Evolutionary conservation across 1,284 basidiomycete genomes (phyloP), one percentile per base, ranked within the genome.

Genomic region (Naganishia albida): DNA sequence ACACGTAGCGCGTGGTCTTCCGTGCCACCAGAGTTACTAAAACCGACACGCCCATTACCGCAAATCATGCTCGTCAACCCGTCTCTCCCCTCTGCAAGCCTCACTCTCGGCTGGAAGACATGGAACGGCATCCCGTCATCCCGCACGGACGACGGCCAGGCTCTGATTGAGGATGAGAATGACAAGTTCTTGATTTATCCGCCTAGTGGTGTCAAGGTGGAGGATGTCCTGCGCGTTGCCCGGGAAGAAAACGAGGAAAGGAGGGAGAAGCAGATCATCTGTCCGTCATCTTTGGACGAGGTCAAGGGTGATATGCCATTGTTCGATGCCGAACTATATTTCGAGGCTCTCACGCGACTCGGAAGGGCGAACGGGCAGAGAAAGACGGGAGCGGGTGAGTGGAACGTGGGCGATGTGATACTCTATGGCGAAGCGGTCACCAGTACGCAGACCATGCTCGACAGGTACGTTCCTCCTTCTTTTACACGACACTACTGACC

Each of bases 361-460:
- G 73, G 79, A 13, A 63, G 62, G 10, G 64, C 30, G 68, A 69
- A 15, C 69, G 74, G 28, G 34, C 54, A 44, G 66, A 74, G n/a
- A 8, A 30, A 40, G 25, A 3, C 49, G 26, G 34, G 28, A 77
- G 28, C 71, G 83, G 7, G 72, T 78, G 34, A 64, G 70, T 86
- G 86, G 84, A 82, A 83, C 2, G 76, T 88, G 13, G 94, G 94
- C 0, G 89, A 92, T 65, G 83, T 86, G 18, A 74, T 97, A 42
- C 73, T 94, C 23, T 98, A 97, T 72, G 89, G 88, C 26, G 91
- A 97, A 78, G 87, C 87, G 0, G 89, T 98, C 7, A 93, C 92
- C 0, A 94, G 91, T 70, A 99, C 95, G 0, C 95, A 99, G 78
- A 95, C 93, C 0, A 85, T 98, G 85, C 83, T 98, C 1, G 93